Conservation (phyloP, 2,329 filamentous ascomycete species). For the Paraphoma sp. region DNA sequence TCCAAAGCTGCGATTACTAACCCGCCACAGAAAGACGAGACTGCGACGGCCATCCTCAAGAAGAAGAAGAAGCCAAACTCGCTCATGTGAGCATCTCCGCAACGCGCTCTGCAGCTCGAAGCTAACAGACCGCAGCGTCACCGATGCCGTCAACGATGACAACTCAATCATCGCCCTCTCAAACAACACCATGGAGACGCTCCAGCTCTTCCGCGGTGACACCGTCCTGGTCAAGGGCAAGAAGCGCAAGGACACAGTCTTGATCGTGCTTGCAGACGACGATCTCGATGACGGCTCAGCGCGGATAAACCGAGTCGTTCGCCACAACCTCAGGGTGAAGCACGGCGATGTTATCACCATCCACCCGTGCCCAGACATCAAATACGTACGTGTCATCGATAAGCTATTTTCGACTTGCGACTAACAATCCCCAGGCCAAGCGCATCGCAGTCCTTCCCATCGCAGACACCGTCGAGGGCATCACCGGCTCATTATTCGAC, state of each 20-base stretch:
- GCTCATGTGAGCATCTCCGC: constrained; percentile 75
- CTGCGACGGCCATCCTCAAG: constrained; percentile 94
- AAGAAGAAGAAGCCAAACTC: constrained; percentile 99
- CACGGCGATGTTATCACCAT: constrained; percentile 98
- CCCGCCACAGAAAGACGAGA: constrained; percentile 77
- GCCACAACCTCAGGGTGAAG: constrained; percentile 98
- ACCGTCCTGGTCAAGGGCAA: constrained; percentile 98
- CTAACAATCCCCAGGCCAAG: constrained; percentile 74
- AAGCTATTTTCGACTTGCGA: neutral
- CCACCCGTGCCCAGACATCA: constrained; percentile 98
- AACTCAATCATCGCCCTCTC: constrained; percentile 99
- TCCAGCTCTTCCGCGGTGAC: constrained; percentile 98
- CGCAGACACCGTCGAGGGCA: constrained; percentile 95
- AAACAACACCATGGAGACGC: constrained; percentile 97
- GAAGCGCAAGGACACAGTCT: constrained; percentile 98
- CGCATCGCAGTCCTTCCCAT: constrained; percentile 98
- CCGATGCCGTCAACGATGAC: constrained; percentile 98
- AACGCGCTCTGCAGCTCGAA: neutral
- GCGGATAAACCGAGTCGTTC: constrained; percentile 97
- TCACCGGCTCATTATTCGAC: constrained; percentile 97
- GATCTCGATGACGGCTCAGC: constrained; percentile 97
- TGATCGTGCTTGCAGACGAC: constrained; percentile 97
- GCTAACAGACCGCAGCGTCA: constrained; percentile 70
- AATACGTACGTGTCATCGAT: constrained; percentile 78
- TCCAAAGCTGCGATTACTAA: constrained; percentile 35